phyloP scores from a whole-genome alignment of 305 asterid species.

The Fraxinus xanthoxyloides region DNA sequence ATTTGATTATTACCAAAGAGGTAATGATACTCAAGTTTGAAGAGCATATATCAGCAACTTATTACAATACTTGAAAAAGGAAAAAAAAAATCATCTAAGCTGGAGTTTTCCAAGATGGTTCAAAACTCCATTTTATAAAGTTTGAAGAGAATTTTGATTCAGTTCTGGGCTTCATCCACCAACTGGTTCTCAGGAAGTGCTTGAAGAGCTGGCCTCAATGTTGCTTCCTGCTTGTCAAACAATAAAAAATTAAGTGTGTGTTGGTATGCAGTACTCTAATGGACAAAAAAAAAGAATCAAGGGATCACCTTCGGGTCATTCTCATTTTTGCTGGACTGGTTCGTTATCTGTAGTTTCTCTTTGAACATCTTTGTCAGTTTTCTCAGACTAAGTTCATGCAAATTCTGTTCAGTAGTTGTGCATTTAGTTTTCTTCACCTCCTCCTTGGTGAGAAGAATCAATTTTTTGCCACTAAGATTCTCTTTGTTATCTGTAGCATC shows the following conservation, averaged over 20 bases:
- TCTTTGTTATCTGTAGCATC: slow-evolving; percentile 48
- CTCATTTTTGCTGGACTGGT: slow-evolving; percentile 16
- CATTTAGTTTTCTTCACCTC: slow-evolving; percentile 5
- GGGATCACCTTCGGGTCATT: slow-evolving; percentile 25
- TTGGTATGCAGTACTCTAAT: neutral
- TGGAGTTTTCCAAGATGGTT: slow-evolving; percentile 32
- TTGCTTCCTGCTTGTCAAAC: slow-evolving; percentile 21
- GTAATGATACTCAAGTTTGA: slow-evolving; percentile 14
- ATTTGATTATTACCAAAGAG: slow-evolving; percentile 21
- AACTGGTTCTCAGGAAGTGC: slow-evolving; percentile 35
- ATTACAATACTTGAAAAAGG: neutral
- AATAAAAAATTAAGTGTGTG: neutral
- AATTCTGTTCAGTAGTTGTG: neutral
- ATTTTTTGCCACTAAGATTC: slow-evolving; percentile 35
- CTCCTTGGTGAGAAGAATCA: slow-evolving; percentile 25
- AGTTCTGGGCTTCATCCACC: neutral
- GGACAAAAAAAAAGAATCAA: neutral
- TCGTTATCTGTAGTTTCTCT: slow-evolving; percentile 29
- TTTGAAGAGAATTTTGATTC: neutral
- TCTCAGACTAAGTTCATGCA: slow-evolving; percentile 34
- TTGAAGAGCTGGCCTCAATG: slow-evolving; percentile 33
- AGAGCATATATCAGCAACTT: neutral
- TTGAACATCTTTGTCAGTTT: slow-evolving; percentile 37
- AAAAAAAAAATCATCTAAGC: neutral
- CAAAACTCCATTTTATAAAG: slow-evolving; percentile 2